phyloP scores from a whole-genome alignment of 108 stramenopile species.

The Asterionellopsis glacialis region DNA sequence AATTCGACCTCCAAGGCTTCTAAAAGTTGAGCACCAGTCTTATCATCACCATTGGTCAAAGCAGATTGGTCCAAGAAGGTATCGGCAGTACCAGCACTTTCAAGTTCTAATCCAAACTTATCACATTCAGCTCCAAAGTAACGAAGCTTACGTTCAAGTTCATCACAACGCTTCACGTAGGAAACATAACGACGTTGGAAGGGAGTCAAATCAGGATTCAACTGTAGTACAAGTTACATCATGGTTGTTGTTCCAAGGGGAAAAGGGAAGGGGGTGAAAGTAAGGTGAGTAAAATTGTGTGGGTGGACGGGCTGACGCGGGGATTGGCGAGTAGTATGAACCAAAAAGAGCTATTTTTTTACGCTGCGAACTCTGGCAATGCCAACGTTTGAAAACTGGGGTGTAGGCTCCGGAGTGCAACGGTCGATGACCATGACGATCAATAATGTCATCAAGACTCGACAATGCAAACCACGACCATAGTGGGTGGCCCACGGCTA shows the following conservation, averaged over 20 bases:
- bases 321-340: too few relatives aligned
- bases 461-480: too few relatives aligned
- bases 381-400: too few relatives aligned
- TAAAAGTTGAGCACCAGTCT: slow-evolving; percentile 68
- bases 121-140: slow-evolving; percentile 87
- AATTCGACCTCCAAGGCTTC: slow-evolving; percentile 87
- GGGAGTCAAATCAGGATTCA: slow-evolving; percentile 95
- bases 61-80: slow-evolving; percentile 44
- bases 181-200: slow-evolving; percentile 98
- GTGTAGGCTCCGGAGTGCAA: too few relatives aligned
- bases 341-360: too few relatives aligned
- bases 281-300: neutral
- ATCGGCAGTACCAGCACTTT: slow-evolving; percentile 62
- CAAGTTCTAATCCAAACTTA: slow-evolving; percentile 78
- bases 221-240: slow-evolving; percentile 30
- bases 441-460: too few relatives aligned
- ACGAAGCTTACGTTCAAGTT: slow-evolving; percentile 96
- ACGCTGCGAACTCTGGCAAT: too few relatives aligned
- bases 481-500: too few relatives aligned
- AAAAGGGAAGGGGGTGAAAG: slow-evolving; percentile 5
- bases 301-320: neutral
- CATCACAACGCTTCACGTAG: slow-evolving; percentile 97
- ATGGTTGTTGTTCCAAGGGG: too few relatives aligned
- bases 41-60: slow-evolving; percentile 25
- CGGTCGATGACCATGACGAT: too few relatives aligned